Evolutionary conservation across 2,329 filamentous ascomycete genomes (phyloP), one percentile per base, ranked within the genome.

Genomic region (Colletotrichum sp.): DNA sequence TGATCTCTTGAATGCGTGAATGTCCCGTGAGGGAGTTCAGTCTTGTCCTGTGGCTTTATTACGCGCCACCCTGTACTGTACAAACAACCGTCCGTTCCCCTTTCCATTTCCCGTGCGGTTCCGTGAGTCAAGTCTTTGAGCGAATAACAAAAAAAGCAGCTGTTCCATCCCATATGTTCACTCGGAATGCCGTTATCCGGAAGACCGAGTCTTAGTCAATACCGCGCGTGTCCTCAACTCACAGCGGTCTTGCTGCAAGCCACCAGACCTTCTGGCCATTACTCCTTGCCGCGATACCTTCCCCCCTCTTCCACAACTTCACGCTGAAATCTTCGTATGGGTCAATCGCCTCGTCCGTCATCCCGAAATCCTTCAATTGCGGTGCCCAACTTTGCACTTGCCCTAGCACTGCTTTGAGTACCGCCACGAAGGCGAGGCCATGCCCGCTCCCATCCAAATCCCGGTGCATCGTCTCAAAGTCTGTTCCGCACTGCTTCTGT

Each of bases 261-360:
- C 73, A 75, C 73, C 73, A 75, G 12, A 75, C 73, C 13, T 64
- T 58, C 43, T 75, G 73, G 13, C 43, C 73, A 34, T 73, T 65
- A 1, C 70, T 38, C 26, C 73, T 67, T 3, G 73, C 72, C 21
- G 70, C 60, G 32, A 75, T 65, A 16, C 57, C 63, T 18, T 73
- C 70, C 8, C 73, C 73, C 15, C 73, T 73, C 43, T 75, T 75
- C 73, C 73, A 75, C 70, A 75, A 30, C 43, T 69, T 57, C 16
- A 75, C 30, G 21, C 73, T 71, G 21, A 75, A 75, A n/a, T 75
- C 73, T 28, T 75, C 73, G 7, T 73, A 75, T 15, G 73, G 73
- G 8, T 73, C 38, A 24, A 75, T 75, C 6, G 73, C 70, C 24
- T 75, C 73, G 26, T 75, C 73, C 12, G 55, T 75, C 57, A 75